Evolutionary conservation across 768 basidiomycete genomes (phyloP), one percentile per base, ranked within the genome.

Genomic region (Lentinula lateritia): DNA sequence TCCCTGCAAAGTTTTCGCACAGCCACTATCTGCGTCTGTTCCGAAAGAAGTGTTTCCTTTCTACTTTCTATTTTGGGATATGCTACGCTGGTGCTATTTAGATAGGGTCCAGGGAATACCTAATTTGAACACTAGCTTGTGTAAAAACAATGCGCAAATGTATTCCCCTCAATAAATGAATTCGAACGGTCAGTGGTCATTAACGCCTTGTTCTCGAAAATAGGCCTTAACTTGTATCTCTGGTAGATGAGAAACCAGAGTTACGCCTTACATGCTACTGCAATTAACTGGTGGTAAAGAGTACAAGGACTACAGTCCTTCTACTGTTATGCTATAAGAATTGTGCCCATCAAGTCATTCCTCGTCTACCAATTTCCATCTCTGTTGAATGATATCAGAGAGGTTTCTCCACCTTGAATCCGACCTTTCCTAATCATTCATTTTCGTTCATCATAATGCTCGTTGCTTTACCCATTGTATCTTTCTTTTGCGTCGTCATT

Each of bases 401-500:
- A 41, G 53, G 41, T n/a, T 41, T 39, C 38, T 38, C 16, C 39
- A 45, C 15, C 16, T 15, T 48, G 18, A 9, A 48, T 48, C 20
- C 6, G 46, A 43, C 20, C 39, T 41, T 43, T 39, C 15, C 28
- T 56, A 32, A 43, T 20, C 10, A 41, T 23, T 35, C 20, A 35
- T 42, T 4, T 56, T 56, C 55, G 55, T 56, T 56, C 55, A 54
- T 52, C 53, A 45, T 32, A 32, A 80, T 82, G 78, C 68, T 69
- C 52, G 63, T 66, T 52, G 74, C 71, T 60, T 65, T 82, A 48
- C 70, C 76, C 45, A 73, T 70, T 28, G 61, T 82, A 39, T 81
- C 82, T 20, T 78, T 86, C 65, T 61, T 79, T 45, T 82, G 76
- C 65, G 72, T 72, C n/a, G 69, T 58, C 34, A 64, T 84, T 41